Conservation (phyloP, 805 yeast species). For the Blastobotrys parvus region DNA sequence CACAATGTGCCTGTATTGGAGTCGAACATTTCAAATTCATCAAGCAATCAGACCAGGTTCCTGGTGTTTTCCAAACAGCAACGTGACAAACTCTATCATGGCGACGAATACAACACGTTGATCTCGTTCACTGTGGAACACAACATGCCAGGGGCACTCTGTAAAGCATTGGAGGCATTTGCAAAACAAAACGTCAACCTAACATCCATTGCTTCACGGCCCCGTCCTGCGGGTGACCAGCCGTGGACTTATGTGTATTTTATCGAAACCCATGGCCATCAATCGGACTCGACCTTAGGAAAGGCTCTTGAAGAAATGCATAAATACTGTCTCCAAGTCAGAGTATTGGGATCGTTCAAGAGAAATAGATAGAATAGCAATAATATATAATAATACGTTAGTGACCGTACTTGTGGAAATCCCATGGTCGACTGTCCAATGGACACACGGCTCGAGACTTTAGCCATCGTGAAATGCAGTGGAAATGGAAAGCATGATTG, state of each 20-base stretch:
- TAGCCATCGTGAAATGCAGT: constrained; percentile 93
- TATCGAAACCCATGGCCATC: constrained; percentile 51
- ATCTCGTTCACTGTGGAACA: constrained; percentile 56
- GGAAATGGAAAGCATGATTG: constrained; percentile 97
- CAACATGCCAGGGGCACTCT: constrained; percentile 68
- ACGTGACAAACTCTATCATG: constrained; percentile 4
- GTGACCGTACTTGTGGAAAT: constrained; percentile 61
- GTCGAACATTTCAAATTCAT: constrained; percentile 58
- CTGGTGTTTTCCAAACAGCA: constrained; percentile 37
- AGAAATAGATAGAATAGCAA: constrained; percentile 25
- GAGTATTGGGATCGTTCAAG: constrained; percentile 52
- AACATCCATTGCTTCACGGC: constrained; percentile 69
- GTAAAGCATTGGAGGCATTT: constrained; percentile 53
- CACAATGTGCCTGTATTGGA: constrained; percentile 48
- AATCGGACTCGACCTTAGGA: constrained; percentile 6
- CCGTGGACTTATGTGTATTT: constrained; percentile 82
- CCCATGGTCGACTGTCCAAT: constrained; percentile 89
- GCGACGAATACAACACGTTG: constrained; percentile 37
- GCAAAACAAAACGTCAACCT: constrained; percentile 51
- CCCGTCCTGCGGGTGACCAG: constrained; percentile 59
- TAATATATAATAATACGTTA: constrained; percentile 21
- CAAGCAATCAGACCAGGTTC: constrained; percentile 80
- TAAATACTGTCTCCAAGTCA: constrained; percentile 39
- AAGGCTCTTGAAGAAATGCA: constrained; percentile 37
- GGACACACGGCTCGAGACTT: constrained; percentile 96